These are phyloP conservation scores for Tricholoma sp. DNA, from an alignment of 768 basidiomycete genomes.

Conservation along the genomic window DNA sequence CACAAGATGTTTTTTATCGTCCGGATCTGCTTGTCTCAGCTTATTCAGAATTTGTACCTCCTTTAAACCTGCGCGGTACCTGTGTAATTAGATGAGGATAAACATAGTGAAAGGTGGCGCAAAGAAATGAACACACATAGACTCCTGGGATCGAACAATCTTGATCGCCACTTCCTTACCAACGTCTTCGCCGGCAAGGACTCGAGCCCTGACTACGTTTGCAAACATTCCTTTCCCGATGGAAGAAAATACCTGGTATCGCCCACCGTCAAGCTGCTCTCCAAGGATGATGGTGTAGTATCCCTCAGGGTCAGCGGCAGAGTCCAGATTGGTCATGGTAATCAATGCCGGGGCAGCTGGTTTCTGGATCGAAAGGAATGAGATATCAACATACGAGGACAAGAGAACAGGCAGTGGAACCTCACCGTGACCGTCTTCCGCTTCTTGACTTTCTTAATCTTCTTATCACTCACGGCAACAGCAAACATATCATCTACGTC, in stretches of 20 bases:
- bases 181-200: conserved; percentile 58
- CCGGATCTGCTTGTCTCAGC: conserved; percentile 83
- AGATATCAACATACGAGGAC: neutral
- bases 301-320: conserved; percentile 90
- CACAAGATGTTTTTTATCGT: conserved; percentile 95
- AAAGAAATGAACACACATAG: conserved; percentile 63
- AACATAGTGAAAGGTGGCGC: conserved; percentile 2
- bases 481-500: conserved; percentile 98
- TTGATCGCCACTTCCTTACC: conserved; percentile 92
- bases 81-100: conserved; percentile 23
- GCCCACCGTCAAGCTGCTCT: conserved; percentile 86
- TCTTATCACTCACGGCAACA: conserved; percentile 42
- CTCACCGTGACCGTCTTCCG: conserved; percentile 57
- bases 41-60: conserved; percentile 88
- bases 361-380: conserved; percentile 28
- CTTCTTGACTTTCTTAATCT: conserved; percentile 59
- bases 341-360: conserved; percentile 57
- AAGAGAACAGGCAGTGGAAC: conserved; percentile 7
- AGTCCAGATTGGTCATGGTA: conserved; percentile 69
- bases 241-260: conserved; percentile 91
- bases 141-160: conserved; percentile 92
- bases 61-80: conserved; percentile 93
- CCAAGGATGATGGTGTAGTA: conserved; percentile 94
- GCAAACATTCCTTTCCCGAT: conserved; percentile 99
- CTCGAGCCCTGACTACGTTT: conserved; percentile 87